A percentile compares a stretch with the other conserved stretches of the same genome.
These are phyloP conservation scores for Aureobasidium sp. DNA, from an alignment of 2,329 filamentous ascomycete genomes.

Conservation along the genomic window DNA sequence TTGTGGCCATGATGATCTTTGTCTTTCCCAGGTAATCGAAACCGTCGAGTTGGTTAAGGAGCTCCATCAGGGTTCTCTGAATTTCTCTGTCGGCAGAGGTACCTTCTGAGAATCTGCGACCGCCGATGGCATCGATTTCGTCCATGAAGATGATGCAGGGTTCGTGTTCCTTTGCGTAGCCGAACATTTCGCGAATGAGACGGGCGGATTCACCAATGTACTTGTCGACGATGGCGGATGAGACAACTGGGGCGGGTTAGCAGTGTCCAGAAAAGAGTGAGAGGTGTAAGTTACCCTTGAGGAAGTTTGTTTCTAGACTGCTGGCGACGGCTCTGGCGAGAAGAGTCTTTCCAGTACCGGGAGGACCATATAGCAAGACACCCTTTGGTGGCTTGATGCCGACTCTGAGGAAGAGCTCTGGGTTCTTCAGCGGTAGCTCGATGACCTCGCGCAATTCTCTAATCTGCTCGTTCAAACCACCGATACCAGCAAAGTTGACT, in stretches of 20 bases:
- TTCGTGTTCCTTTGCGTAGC: slow-evolving; percentile 98
- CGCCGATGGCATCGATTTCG: slow-evolving; percentile 98
- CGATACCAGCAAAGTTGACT: slow-evolving; percentile 95
- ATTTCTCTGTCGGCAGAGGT: slow-evolving; percentile 98
- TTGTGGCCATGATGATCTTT: slow-evolving; percentile 99
- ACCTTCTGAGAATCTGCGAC: slow-evolving; percentile 90
- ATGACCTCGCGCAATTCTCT: slow-evolving; percentile 96
- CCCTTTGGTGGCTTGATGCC: slow-evolving; percentile 99
- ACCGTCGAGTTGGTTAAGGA: slow-evolving; percentile 95
- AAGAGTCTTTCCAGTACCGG: slow-evolving; percentile 93
- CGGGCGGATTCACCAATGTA: slow-evolving; percentile 98
- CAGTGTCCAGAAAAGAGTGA: neutral
- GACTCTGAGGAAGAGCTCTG: slow-evolving; percentile 90
- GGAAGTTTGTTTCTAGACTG: slow-evolving; percentile 93
- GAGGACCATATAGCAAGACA: slow-evolving; percentile 89
- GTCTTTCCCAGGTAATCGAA: slow-evolving; percentile 99
- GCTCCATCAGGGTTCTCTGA: slow-evolving; percentile 95
- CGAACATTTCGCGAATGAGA: slow-evolving; percentile 98
- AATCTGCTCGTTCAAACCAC: slow-evolving; percentile 96
- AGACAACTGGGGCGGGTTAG: slow-evolving; percentile 61
- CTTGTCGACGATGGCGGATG: slow-evolving; percentile 98
- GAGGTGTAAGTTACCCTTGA: slow-evolving; percentile 61
- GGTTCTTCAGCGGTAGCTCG: slow-evolving; percentile 95
- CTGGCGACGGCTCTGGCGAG: slow-evolving; percentile 91
- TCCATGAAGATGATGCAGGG: slow-evolving; percentile 99